Base-by-base conservation (phyloP, 768 basidiomycete species). In the Neoboletus brunneissimus region DNA sequence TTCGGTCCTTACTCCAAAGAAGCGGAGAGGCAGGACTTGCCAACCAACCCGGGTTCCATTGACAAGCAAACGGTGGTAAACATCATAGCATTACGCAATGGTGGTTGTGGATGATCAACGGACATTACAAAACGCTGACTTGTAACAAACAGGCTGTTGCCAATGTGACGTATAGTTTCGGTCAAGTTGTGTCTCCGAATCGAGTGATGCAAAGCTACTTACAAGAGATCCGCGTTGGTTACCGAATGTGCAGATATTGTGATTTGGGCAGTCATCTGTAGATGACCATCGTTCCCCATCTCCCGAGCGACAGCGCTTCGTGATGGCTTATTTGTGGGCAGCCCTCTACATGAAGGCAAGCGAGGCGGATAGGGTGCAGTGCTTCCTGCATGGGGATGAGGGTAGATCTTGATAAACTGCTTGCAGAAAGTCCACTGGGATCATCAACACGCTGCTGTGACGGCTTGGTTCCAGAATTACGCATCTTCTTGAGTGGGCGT, bases 321-420 rank as follows among this genome's bases (percentile, higher is more conserved):
- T 73, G 72, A 57, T 74, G 58, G 46, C 62, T 62, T 51, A 81
- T 72, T 56, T 72, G 63, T 15, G 64, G 64, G 58, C 79, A 81
- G 51, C 75, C 70, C 42, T 74, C 74, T 29, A 81, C 65, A 43
- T 78, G 75, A 27, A 81, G 57, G 53, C 75, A 81, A 49, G 68
- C 66, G 48, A 82, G 76, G 66, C 66, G 44, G 38, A 46, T 66
- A 43, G 72, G 70, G 47, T 59, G 63, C 34, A 73, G 50, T 29
- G 74, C 68, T 57, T 76, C 77, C 53, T 72, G 67, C 62, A 71
- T 73, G 16, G 75, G 72, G 44, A 76, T 72, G 49, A 74, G 57
- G 11, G 67, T 73, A 25, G 73, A 72, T 62, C 68, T 62, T 12
- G 73, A 66, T 38, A 70, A 55, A 16, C 51, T 22, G 22, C 46